Base-by-base conservation (phyloP, 2,329 filamentous ascomycete species). In the Ustulina deusta region DNA sequence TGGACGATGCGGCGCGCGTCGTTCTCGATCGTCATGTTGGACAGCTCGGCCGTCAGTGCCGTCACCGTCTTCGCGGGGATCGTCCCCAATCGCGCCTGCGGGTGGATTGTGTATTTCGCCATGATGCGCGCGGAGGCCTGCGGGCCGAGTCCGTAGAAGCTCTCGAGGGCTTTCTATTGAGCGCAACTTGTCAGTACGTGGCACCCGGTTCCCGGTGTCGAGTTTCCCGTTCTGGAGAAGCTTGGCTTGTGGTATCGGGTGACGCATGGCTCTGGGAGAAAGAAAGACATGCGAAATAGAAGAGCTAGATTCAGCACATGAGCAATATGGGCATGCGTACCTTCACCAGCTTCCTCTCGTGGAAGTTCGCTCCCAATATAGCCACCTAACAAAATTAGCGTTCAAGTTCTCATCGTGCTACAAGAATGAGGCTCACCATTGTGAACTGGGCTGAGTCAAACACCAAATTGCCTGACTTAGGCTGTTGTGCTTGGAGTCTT, bases 1-100 rank as follows among this genome's bases (percentile, higher is more conserved):
- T 91, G 86, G 42, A 97, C 82, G 66, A 93, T 83, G 77, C 91
- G 88, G 76, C 89, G 85, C 71, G 97, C 85, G 76, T 98, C 94
- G 79, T 92, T 97, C 80, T 97, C 96, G 75, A 98, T 93, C 68
- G 92, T 97, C 93, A 99, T 94, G 62, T 90, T 90, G 17, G 93
- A 93, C 46, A 99, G 85, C 76, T 97, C 93, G 58, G 91, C 91
- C 25, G 92, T 96, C 68, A 99, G 85, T 61, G 92, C 91, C 60
- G 93, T 90, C 73, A 97, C 83, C 68, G 93, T 94, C 78, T 91
- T 90, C 67, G 90, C 89, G 51, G 89, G 86, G 22, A 99, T 83
- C 7, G 89, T 86, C 78, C 92, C 92, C 73, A 98, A 85, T 77
- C 90, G 92, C 72, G 93, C 92, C 65, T 88, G 90, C 34, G 93